A percentile compares a stretch with the other conserved stretches of the same genome.
These are phyloP conservation scores for Rhizopogon salebrosus DNA, from an alignment of 768 basidiomycete species.

Conservation along the genomic window DNA sequence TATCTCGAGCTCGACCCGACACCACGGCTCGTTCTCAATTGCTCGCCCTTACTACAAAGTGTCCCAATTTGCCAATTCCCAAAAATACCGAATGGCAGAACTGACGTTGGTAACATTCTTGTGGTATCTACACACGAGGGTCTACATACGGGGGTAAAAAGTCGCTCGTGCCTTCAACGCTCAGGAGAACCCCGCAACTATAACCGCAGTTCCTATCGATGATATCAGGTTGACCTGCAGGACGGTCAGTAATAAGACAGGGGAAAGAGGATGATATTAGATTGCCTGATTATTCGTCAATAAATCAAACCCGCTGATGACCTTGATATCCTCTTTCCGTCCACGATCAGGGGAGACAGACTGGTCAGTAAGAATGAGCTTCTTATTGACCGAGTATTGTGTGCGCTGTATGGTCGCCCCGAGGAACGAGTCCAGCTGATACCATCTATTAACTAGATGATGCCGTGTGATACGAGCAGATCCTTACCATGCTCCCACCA, in stretches of 20 bases:
- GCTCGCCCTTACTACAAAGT: too few relatives aligned
- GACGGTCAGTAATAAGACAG: neutral
- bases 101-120: too few relatives aligned
- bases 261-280: neutral
- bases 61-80: too few relatives aligned
- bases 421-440: conserved; percentile 76
- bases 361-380: conserved; percentile 60
- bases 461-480: neutral
- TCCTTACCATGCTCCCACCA: conserved; percentile 70
- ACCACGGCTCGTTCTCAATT: too few relatives aligned
- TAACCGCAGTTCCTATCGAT: conserved; percentile 31
- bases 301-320: conserved; percentile 58
- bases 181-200: conserved; percentile 31
- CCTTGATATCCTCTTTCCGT: conserved; percentile 43
- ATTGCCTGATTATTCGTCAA: conserved; percentile 81
- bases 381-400: conserved; percentile 57
- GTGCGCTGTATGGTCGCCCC: conserved; percentile 86
- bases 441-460: neutral
- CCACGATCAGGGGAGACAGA: conserved; percentile 19
- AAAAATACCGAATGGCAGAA: too few relatives aligned
- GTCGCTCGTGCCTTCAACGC: neutral
- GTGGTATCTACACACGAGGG: too few relatives aligned
- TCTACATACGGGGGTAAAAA: too few relatives aligned
- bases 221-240: conserved; percentile 41
- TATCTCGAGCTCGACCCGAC: too few relatives aligned